A percentile compares a stretch with the other conserved stretches of the same genome.
Conservation (phyloP, 1,284 basidiomycete genomes). For the Spongispora temasekensis region DNA sequence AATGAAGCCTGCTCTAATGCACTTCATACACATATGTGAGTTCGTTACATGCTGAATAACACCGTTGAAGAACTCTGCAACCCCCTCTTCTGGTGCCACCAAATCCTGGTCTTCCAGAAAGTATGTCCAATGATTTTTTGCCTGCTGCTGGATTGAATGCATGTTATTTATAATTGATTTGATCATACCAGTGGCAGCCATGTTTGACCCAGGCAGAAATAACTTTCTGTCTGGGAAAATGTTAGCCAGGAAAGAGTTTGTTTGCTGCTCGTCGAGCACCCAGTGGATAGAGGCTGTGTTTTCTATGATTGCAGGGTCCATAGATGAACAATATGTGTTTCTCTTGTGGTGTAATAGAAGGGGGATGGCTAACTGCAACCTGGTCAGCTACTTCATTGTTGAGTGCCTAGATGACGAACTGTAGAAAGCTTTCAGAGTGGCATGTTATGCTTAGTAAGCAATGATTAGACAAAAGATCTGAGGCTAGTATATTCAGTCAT, state of each 20-base stretch:
- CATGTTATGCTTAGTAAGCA: not conserved
- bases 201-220: not conserved
- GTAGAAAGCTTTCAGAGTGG: not conserved
- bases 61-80: not conserved
- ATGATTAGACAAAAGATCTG: not conserved
- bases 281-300: constrained; percentile 5
- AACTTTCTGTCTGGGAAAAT: not conserved
- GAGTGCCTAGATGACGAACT: not conserved
- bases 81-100: not conserved
- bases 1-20: not conserved
- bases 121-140: not conserved
- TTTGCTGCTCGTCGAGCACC: not conserved
- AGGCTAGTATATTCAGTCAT: not conserved
- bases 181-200: not conserved
- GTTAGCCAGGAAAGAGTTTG: not conserved
- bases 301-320: constrained; percentile 3
- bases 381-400: not conserved
- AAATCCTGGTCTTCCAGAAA: not conserved
- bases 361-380: not conserved
- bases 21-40: not conserved
- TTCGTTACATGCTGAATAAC: not conserved
- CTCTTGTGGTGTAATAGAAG: not conserved
- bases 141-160: not conserved
- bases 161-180: not conserved
- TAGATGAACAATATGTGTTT: not conserved